Base-by-base conservation (phyloP, 805 yeast genomes). In the Kuraishia ogatae region DNA sequence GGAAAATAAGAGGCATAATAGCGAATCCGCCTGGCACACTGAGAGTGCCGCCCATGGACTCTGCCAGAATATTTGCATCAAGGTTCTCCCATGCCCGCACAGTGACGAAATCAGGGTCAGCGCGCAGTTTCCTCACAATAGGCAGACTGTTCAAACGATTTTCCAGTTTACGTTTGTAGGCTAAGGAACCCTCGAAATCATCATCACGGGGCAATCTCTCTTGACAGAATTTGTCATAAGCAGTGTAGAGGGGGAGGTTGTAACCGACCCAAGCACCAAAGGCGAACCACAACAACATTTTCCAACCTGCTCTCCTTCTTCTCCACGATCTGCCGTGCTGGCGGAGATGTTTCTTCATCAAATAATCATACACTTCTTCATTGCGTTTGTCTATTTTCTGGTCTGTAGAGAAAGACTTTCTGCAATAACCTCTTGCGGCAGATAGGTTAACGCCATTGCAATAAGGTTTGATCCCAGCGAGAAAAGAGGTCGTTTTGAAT, bases 21-120 rank as follows among this genome's bases (percentile, higher is more conserved):
- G 89, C 80, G 56, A 93, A 78, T 0, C 91, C 94, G 7, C 97
- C 97, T 0, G 96, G 91, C 1, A 77, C 79, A 1, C 81, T 71
- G 51, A 91, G 70, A 0, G 87, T 76, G n/a, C 78, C 70, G 15
- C 71, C 71, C 71, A 82, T 53, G 5, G 71, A 63, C 4, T 65
- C 58, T 29, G 58, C 58, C 71, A 71, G 57, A 57, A 76, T 57
- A 70, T 68, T 64, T 60, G 75, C 60, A 67, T 78, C 79, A 73
- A 81, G 56, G 65, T 75, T 61, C 62, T 75, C 60, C 80, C 77
- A 69, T 55, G 80, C 69, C 59, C 79, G 54, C 65, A 71, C 57
- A 64, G 73, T 60, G 26, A 64, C 68, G 57, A 65, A 75, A 11
- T 64, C 60, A 0, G 79, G 75, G 55, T 76, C 71, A 1, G 57